Evolutionary conservation across 2,329 filamentous ascomycete genomes (phyloP).

Genomic region (Gyromitra esculenta): DNA sequence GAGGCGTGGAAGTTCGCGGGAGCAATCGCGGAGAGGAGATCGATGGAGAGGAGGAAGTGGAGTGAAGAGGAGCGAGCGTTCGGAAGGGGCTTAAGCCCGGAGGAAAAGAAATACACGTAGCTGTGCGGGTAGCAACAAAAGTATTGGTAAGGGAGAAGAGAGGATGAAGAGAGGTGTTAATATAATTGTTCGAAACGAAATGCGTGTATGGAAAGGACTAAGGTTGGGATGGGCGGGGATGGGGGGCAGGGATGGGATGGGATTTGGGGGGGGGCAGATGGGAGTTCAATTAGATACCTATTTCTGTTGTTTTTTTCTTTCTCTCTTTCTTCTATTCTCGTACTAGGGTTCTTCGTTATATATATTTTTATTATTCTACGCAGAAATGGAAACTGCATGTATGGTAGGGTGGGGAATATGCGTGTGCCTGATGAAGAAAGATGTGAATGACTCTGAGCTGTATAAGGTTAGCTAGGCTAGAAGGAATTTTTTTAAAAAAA

Average conservation of each 20-base stretch:
- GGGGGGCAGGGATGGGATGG: background rate
- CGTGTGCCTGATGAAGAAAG: background rate
- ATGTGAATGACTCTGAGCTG: background rate
- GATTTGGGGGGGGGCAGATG: background rate
- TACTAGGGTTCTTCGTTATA: conserved; percentile 28
- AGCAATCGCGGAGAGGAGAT: conserved; percentile 54
- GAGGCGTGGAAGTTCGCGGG: conserved; percentile 57
- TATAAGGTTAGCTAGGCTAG: no score
- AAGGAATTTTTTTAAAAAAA: no score
- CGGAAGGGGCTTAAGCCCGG: conserved; percentile 55
- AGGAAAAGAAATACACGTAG: conserved; percentile 57
- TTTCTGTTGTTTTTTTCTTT: conserved; percentile 8
- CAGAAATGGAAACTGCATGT: background rate
- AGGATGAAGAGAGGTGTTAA: background rate
- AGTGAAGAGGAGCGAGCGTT: conserved; percentile 67
- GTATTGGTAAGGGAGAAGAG: conserved; percentile 56
- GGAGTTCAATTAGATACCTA: conserved; percentile 28
- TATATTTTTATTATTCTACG: conserved; percentile 6
- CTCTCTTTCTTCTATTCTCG: conserved; percentile 20
- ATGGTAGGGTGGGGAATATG: background rate
- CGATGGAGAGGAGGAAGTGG: conserved; percentile 58
- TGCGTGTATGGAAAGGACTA: background rate
- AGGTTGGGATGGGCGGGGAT: background rate
- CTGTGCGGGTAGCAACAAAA: no score
- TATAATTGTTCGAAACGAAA: conserved; percentile 7